A percentile compares a stretch with the other conserved stretches of the same genome.
phyloP scores from a whole-genome alignment of 1,284 basidiomycete species.

The Agaricales sp. region DNA sequence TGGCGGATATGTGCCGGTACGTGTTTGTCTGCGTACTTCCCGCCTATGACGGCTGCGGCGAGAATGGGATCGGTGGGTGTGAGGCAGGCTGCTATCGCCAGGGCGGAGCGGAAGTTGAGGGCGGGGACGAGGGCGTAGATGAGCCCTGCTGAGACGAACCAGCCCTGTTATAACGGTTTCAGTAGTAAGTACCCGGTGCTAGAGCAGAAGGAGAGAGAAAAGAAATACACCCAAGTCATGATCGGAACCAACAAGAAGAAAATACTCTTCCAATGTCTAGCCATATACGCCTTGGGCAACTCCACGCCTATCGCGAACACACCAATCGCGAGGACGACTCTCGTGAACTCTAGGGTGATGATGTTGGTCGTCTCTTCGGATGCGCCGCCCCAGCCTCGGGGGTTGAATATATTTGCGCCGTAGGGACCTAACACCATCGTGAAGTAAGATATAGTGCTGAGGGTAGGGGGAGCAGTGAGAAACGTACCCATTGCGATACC shows the following conservation, averaged over 20 bases:
- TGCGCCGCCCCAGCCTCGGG: slow-evolving; percentile 68
- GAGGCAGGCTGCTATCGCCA: slow-evolving; percentile 89
- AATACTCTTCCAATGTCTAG: slow-evolving; percentile 83
- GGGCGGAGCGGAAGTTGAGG: slow-evolving; percentile 77
- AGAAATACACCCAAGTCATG: slow-evolving; percentile 89
- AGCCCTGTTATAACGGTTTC: slow-evolving; percentile 74
- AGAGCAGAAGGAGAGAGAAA: slow-evolving; percentile 22
- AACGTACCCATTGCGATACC: slow-evolving; percentile 70
- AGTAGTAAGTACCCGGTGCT: slow-evolving; percentile 77
- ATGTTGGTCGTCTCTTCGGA: slow-evolving; percentile 48
- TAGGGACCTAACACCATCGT: slow-evolving; percentile 60
- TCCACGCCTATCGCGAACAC: slow-evolving; percentile 99
- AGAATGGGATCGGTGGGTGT: slow-evolving; percentile 96
- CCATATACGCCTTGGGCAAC: slow-evolving; percentile 88
- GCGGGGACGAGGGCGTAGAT: slow-evolving; percentile 86
- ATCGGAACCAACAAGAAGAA: slow-evolving; percentile 82
- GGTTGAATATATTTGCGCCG: slow-evolving; percentile 80
- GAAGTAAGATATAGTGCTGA: background rate
- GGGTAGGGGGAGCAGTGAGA: too few species aligned
- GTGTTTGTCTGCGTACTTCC: slow-evolving; percentile 97
- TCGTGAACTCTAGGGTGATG: slow-evolving; percentile 84
- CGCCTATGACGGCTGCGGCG: slow-evolving; percentile 86
- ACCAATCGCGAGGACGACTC: slow-evolving; percentile 93
- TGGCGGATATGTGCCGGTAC: slow-evolving; percentile 92
- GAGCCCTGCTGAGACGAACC: slow-evolving; percentile 83